Percentiles rank a stretch among this genome's conserved stretches.
Evolutionary conservation across 495 filamentous ascomycete species (phyloP).

Genomic region (Pseudevernia furfuracea): DNA sequence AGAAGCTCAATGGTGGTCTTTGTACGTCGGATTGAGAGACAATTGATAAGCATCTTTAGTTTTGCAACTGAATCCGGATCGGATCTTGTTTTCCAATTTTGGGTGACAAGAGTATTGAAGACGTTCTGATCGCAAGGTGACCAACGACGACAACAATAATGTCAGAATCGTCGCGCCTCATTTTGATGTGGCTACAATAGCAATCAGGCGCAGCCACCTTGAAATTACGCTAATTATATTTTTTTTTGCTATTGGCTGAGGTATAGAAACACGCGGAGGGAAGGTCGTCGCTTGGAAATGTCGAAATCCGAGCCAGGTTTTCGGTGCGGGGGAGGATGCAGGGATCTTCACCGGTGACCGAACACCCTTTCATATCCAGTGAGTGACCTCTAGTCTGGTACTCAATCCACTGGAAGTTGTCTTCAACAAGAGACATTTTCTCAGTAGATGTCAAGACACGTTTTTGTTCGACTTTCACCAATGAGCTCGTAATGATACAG

Average conservation of each 20-base stretch:
- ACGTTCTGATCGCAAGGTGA: conserved; percentile 28
- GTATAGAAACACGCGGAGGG: too few relatives aligned
- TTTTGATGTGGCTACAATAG: too few relatives aligned
- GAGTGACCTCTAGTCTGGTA: neutral
- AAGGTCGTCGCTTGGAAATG: neutral
- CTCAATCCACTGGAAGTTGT: too few relatives aligned
- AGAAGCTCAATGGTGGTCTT: conserved; percentile 33
- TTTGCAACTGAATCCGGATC: conserved; percentile 31
- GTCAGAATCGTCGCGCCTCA: too few relatives aligned
- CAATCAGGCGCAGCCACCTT: too few relatives aligned
- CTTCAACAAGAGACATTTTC: too few relatives aligned
- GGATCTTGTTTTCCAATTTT: conserved; percentile 32
- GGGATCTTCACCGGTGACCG: neutral
- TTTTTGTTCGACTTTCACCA: too few relatives aligned
- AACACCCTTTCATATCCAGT: neutral
- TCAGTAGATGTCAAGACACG: too few relatives aligned
- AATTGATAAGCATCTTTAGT: conserved; percentile 33
- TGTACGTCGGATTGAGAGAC: conserved; percentile 33
- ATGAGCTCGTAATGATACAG: too few relatives aligned
- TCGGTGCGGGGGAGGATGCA: neutral
- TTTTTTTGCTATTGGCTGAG: too few relatives aligned
- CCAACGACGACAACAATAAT: too few relatives aligned
- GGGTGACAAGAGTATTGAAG: conserved; percentile 32
- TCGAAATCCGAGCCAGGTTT: neutral
- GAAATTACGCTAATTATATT: too few relatives aligned